A percentile compares a stretch with the other conserved stretches of the same genome.
These are phyloP conservation scores for Limonium bicolor DNA, from an alignment of 148 eudicot species.

Conservation along the genomic window DNA sequence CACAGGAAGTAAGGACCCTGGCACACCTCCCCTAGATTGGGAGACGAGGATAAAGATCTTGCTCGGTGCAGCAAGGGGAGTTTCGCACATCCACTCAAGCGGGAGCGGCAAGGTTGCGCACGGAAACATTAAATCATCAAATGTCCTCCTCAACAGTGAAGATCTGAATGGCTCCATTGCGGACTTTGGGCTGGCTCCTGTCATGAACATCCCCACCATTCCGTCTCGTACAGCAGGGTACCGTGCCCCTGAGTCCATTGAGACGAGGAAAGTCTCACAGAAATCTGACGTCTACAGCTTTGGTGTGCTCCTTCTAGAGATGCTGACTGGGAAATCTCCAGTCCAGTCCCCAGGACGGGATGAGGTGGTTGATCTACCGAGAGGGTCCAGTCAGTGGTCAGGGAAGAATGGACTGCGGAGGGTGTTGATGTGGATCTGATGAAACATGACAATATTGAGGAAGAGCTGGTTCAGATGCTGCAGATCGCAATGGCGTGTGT, in stretches of 20 bases:
- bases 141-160: conserved; percentile 52
- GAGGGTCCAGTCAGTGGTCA: conserved; percentile 86
- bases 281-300: conserved; percentile 76
- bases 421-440: conserved; percentile 61
- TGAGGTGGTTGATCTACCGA: conserved; percentile 56
- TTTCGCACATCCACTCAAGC: conserved; percentile 56
- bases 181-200: conserved; percentile 54
- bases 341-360: conserved; percentile 45
- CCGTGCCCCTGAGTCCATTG: conserved; percentile 62
- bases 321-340: conserved; percentile 75
- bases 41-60: conserved; percentile 48
- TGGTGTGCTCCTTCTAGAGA: conserved; percentile 71
- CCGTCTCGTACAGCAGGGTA: conserved; percentile 54
- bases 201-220: conserved; percentile 39
- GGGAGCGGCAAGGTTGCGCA: conserved; percentile 33
- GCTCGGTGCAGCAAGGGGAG: conserved; percentile 59
- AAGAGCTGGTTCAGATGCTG: conserved; percentile 86
- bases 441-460: conserved; percentile 50
- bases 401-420: conserved; percentile 92
- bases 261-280: conserved; percentile 40
- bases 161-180: conserved; percentile 38
- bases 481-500: conserved; percentile 85
- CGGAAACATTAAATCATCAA: conserved; percentile 79
- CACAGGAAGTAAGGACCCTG: conserved; percentile 46
- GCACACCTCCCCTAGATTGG: conserved; percentile 54